phyloP scores from a whole-genome alignment of 345 rosid species.

The Barbarea vulgaris region DNA sequence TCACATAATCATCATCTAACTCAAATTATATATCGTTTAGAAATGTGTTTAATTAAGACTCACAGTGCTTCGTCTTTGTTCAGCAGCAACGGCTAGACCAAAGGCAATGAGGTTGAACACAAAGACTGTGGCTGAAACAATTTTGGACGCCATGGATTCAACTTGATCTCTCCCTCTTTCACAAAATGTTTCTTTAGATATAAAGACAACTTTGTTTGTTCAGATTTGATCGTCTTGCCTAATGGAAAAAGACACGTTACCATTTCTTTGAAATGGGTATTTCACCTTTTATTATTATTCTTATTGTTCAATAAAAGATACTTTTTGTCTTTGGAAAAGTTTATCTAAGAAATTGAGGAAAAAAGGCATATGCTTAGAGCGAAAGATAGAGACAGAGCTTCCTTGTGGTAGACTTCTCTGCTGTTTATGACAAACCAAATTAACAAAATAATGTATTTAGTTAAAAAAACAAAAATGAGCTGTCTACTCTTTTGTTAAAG shows the following conservation, averaged over 20 bases:
- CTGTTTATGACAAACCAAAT: slow-evolving; percentile 1
- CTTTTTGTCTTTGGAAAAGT: slow-evolving; percentile 1
- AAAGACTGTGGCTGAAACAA: slow-evolving; percentile 63
- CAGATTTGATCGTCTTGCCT: slow-evolving; percentile 33
- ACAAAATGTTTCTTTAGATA: slow-evolving; percentile 29
- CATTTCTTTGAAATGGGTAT: slow-evolving; percentile 40
- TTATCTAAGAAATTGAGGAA: not conserved
- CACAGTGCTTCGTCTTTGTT: slow-evolving; percentile 95
- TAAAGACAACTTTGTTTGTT: slow-evolving; percentile 32
- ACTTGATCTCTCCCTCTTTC: slow-evolving; percentile 14
- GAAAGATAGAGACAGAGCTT: slow-evolving; percentile 22
- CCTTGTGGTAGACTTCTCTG: slow-evolving; percentile 14
- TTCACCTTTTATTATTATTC: slow-evolving; percentile 38
- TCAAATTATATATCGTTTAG: not conserved
- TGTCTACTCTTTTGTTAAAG: not conserved
- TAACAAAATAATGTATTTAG: not conserved
- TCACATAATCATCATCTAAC: slow-evolving; percentile 9
- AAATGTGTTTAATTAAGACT: slow-evolving; percentile 40
- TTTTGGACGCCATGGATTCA: slow-evolving; percentile 78
- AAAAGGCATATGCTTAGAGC: slow-evolving; percentile 14
- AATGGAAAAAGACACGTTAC: slow-evolving; percentile 50
- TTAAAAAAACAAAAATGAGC: not conserved
- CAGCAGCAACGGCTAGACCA: slow-evolving; percentile 94
- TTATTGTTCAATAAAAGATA: not conserved
- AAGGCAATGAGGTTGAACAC: slow-evolving; percentile 86